Percentiles rank a stretch among this genome's conserved stretches.
These are phyloP conservation scores for Beauveria medogensis DNA, from an alignment of 2,329 filamentous ascomycete genomes.

Conservation along the genomic window DNA sequence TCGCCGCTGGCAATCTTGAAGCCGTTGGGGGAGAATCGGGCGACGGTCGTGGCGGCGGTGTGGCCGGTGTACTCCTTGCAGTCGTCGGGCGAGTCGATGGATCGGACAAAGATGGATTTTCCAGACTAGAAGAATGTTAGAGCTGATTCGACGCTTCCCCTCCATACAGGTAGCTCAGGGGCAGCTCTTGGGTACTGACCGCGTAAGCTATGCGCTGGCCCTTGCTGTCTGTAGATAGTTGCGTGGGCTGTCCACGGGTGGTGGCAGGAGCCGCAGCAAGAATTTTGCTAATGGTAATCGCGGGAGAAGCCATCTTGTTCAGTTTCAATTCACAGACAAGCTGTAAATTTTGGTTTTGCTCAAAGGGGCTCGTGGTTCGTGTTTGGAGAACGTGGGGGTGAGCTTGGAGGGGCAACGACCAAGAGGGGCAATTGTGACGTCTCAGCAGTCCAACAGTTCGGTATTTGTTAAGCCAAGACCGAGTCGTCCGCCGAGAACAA, in stretches of 20 bases:
- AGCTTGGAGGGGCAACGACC: constrained; percentile 7
- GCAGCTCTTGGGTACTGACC: constrained; percentile 43
- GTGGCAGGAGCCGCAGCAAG: constrained; percentile 82
- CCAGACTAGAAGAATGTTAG: constrained; percentile 55
- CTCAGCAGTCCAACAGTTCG: not conserved
- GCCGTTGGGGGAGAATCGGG: constrained; percentile 86
- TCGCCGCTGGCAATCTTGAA: constrained; percentile 95
- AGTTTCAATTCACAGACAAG: not conserved
- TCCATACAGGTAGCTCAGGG: not conserved
- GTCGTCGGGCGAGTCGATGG: constrained; percentile 79
- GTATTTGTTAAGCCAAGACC: not conserved
- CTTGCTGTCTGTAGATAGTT: constrained; percentile 79
- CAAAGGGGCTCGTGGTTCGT: not conserved
- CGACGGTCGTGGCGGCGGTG: constrained; percentile 81
- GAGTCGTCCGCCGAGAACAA: not conserved
- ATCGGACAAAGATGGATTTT: constrained; percentile 93
- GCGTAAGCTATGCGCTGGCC: constrained; percentile 90
- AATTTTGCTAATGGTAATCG: constrained; percentile 57
- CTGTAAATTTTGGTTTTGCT: not conserved
- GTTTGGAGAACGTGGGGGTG: constrained; percentile 1
- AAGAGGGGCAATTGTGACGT: constrained; percentile 9
- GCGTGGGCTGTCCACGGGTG: constrained; percentile 77
- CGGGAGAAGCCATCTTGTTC: constrained; percentile 28
- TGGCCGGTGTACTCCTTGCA: constrained; percentile 90
- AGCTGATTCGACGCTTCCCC: not conserved